Conservation (phyloP, 2,329 filamentous ascomycete genomes). For the Huntiella moniliformis region DNA sequence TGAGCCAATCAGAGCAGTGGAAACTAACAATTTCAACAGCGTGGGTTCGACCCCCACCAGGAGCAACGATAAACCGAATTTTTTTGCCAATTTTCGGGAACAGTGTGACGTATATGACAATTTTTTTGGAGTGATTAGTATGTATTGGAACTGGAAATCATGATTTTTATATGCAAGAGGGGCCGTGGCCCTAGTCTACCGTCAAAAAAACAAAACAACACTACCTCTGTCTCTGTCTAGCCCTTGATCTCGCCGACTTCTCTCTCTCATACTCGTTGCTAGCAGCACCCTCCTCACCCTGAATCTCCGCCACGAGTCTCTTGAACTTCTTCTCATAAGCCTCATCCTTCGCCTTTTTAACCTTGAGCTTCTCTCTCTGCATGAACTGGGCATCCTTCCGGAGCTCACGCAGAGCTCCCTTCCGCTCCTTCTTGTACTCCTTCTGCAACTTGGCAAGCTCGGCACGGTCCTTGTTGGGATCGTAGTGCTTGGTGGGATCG, state of each 20-base stretch:
- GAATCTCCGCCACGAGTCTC: conserved; percentile 81
- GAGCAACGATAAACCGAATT: conserved; percentile 11
- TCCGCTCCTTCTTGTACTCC: conserved; percentile 87
- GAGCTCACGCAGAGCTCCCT: conserved; percentile 84
- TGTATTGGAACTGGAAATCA: too few relatives aligned
- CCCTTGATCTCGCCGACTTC: conserved; percentile 54
- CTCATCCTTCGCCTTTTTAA: conserved; percentile 85
- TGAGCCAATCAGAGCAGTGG: conserved; percentile 7
- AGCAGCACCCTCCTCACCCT: conserved; percentile 77
- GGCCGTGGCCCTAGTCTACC: too few relatives aligned
- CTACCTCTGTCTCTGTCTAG: conserved; percentile 22
- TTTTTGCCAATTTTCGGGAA: conserved; percentile 3
- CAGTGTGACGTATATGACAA: too few relatives aligned
- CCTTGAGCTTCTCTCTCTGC: conserved; percentile 67
- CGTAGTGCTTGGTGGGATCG: conserved; percentile 93
- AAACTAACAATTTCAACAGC: conserved; percentile 11
- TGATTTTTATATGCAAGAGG: too few relatives aligned
- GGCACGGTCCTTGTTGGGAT: conserved; percentile 76
- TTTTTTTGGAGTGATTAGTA: too few relatives aligned
- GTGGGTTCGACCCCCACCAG: conserved; percentile 14
- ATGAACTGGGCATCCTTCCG: conserved; percentile 92
- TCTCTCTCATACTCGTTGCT: conserved; percentile 79
- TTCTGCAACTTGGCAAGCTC: conserved; percentile 68
- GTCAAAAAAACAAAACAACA: not conserved
- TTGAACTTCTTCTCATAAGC: conserved; percentile 96